These are phyloP conservation scores for Candida patagonica DNA, from an alignment of 805 yeast genomes.

Conservation along the genomic window DNA sequence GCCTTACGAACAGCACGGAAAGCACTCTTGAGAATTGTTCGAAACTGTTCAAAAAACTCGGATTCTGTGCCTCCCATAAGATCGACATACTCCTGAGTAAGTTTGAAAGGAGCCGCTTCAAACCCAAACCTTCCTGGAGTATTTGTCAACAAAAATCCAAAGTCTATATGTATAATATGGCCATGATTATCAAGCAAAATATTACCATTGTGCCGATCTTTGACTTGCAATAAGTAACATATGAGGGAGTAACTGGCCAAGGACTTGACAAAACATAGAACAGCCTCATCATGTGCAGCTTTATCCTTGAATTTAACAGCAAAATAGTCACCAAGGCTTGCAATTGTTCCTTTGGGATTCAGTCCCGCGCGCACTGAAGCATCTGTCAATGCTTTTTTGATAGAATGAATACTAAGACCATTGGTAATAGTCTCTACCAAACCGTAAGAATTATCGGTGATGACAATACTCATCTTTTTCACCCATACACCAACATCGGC, in stretches of 20 bases:
- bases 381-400: conserved; percentile 83
- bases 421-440: conserved; percentile 93
- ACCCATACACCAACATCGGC: conserved; percentile 77
- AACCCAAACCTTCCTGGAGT: conserved; percentile 97
- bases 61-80: conserved; percentile 73
- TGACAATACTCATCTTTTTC: conserved; percentile 81
- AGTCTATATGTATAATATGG: conserved; percentile 83
- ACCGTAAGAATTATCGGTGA: conserved; percentile 86
- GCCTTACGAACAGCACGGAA: conserved; percentile 66
- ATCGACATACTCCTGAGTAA: conserved; percentile 83
- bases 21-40: conserved; percentile 55
- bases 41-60: conserved; percentile 50
- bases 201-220: conserved; percentile 97
- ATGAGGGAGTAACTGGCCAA: conserved; percentile 91
- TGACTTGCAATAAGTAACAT: conserved; percentile 83
- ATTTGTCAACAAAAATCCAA: conserved; percentile 85
- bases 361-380: conserved; percentile 57
- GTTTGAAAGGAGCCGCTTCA: conserved; percentile 95
- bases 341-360: conserved; percentile 60
- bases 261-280: conserved; percentile 74
- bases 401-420: conserved; percentile 88
- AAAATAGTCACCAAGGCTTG: conserved; percentile 73
- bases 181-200: conserved; percentile 95
- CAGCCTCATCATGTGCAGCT: conserved; percentile 55
- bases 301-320: conserved; percentile 28